phyloP scores from a whole-genome alignment of 768 basidiomycete species.

The Tulasnella sp. region DNA sequence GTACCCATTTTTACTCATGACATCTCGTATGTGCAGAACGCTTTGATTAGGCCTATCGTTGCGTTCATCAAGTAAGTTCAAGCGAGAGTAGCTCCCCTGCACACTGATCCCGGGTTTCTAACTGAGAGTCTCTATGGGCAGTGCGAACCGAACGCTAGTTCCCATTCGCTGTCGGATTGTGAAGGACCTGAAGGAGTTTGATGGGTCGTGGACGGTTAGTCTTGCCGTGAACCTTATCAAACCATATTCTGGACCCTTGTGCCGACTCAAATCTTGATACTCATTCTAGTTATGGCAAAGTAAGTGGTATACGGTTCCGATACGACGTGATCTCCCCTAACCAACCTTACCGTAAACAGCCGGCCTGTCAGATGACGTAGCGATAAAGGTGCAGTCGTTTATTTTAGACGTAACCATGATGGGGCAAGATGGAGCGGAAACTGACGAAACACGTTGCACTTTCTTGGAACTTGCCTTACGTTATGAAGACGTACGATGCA shows the following conservation, averaged over 20 bases:
- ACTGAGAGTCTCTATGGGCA: no score
- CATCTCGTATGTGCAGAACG: conserved; percentile 84
- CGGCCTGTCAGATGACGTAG: conserved; percentile 85
- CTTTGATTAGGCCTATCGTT: conserved; percentile 88
- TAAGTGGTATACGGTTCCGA: conserved; percentile 34
- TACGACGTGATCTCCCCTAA: conserved; percentile 8
- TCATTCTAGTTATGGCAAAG: conserved; percentile 78
- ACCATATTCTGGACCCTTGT: not conserved
- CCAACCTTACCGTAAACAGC: conserved; percentile 37
- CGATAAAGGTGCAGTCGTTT: conserved; percentile 62
- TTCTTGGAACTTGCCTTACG: not conserved
- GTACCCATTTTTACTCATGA: conserved; percentile 87
- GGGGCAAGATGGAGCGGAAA: not conserved
- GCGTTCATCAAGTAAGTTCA: conserved; percentile 89
- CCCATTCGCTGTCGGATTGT: conserved; percentile 88
- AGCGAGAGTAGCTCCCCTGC: not conserved
- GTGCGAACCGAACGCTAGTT: conserved; percentile 85
- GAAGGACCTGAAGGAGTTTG: conserved; percentile 76
- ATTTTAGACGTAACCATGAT: no score
- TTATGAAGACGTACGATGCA: conserved; percentile 67
- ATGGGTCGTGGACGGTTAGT: conserved; percentile 93
- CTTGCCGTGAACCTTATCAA: conserved; percentile 20
- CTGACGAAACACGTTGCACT: not conserved
- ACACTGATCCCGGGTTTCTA: not conserved
- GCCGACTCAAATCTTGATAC: conserved; percentile 18